These are phyloP conservation scores for Vinca major DNA, from an alignment of 305 asterid genomes.

Conservation along the genomic window DNA sequence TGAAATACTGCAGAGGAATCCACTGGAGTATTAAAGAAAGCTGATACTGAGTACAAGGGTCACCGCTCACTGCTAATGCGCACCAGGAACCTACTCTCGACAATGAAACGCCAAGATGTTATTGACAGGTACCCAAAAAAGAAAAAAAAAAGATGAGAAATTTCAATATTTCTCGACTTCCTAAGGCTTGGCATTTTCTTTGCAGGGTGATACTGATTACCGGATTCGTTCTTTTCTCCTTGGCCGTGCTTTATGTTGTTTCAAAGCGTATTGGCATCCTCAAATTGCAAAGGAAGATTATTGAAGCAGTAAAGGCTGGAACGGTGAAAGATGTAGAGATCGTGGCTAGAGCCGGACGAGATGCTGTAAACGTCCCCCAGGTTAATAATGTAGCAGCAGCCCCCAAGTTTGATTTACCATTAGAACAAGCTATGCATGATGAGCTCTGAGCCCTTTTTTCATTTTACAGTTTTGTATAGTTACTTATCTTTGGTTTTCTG, in stretches of 20 bases:
- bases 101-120: conserved; percentile 85
- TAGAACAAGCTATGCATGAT: conserved; percentile 58
- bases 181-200: conserved; percentile 15
- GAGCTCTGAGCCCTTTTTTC: conserved; percentile 41
- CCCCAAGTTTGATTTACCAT: conserved; percentile 35
- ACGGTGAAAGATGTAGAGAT: conserved; percentile 43
- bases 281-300: conserved; percentile 65
- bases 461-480: background rate
- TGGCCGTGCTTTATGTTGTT: conserved; percentile 89
- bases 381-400: conserved; percentile 34
- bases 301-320: conserved; percentile 68
- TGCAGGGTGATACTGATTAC: conserved; percentile 56
- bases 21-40: conserved; percentile 59
- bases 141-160: background rate
- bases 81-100: conserved; percentile 82
- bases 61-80: conserved; percentile 71
- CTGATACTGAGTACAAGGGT: conserved; percentile 91
- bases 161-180: background rate
- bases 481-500: background rate
- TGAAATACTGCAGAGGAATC: conserved; percentile 68
- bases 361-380: conserved; percentile 34
- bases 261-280: conserved; percentile 85
- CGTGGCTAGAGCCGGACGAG: conserved; percentile 30
- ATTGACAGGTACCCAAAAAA: conserved; percentile 50
- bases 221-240: conserved; percentile 66